Base-by-base conservation (phyloP, 2,329 filamentous ascomycete genomes). In the Dendrostoma leiphaemia region DNA sequence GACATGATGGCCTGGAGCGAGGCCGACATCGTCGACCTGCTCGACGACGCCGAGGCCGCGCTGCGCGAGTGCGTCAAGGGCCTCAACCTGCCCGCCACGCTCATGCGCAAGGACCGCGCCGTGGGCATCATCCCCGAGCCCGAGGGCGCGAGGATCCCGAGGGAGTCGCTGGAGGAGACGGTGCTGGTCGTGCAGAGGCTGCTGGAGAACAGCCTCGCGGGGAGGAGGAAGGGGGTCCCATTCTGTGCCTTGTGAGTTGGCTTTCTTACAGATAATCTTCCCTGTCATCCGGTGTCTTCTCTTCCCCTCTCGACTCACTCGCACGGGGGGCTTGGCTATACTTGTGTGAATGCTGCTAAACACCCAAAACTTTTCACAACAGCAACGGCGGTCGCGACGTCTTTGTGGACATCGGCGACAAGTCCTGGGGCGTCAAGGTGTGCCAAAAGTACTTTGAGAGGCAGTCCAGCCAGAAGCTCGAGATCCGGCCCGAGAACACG, bases 331-430 rank as follows among this genome's bases (percentile, higher is more conserved):
- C 17, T 12, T 15, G 19, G 17, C 7, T 23, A 2, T 41, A 24
- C n/a, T 12, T 19, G 19, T 8, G 2, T 24, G 13, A 41, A 21
- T 6, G n/a, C 6, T 9, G 13, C 32, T 48, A 12, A 37, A 40
- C 23, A 28, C 10, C 13, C 6, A n/a, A 2, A 6, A 3, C 24
- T 7, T 28, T n/a, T 8, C 5, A 26, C 8, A 5, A 24, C 23
- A 58, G 55, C 77, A 99, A 99, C 70, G 94, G 93, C 51, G 94
- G 94, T 10, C 93, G 94, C 59, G 94, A 99, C 69, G 91, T 97
- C 38, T 99, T 99, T 71, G 92, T 99, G 51, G 94, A 99, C 69
- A 97, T 99, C 65, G 94, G 94, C 53, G 94, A 99, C 74, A 99
- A 99, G 74, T 91, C 88, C 50, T 96, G 92, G 89, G 94, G 94